Evolutionary conservation across 2,329 filamentous ascomycete species (phyloP).

Genomic region (Cladosporium sp.): DNA sequence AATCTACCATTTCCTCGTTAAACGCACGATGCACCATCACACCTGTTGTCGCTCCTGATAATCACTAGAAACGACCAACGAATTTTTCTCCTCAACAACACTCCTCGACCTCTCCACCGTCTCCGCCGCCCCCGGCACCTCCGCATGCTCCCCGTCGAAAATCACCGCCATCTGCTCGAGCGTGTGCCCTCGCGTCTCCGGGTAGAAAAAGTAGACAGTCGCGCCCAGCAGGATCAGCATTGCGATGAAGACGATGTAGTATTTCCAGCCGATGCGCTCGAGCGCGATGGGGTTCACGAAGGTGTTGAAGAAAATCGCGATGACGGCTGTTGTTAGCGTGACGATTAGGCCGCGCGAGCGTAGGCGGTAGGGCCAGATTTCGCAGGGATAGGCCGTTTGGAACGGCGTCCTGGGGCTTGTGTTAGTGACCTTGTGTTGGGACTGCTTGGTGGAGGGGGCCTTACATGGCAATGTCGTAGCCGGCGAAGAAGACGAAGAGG

Average conservation of each 20-base stretch:
- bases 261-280: constrained; percentile 27
- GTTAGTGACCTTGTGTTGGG: background rate
- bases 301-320: constrained; percentile 14
- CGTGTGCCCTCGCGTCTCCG: constrained; percentile 25
- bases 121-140: constrained; percentile 13
- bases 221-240: constrained; percentile 23
- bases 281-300: constrained; percentile 22
- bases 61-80: too few species aligned
- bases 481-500: constrained; percentile 55
- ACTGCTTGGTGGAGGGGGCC: background rate
- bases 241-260: constrained; percentile 30
- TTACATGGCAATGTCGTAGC: constrained; percentile 51
- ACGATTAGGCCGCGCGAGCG: constrained; percentile 12
- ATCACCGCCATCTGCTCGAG: constrained; percentile 42
- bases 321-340: constrained; percentile 3
- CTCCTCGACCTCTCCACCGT: constrained; percentile 15
- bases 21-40: too few species aligned
- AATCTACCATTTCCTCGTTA: too few species aligned
- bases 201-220: constrained; percentile 28
- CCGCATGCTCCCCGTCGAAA: constrained; percentile 14
- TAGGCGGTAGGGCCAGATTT: constrained; percentile 14
- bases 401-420: constrained; percentile 7
- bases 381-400: constrained; percentile 11
- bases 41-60: too few species aligned
- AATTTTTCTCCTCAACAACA: constrained; percentile 15